Percentiles rank a stretch among this genome's conserved stretches.
Conservation (phyloP, 768 basidiomycete genomes). For the Calocybe indica region DNA sequence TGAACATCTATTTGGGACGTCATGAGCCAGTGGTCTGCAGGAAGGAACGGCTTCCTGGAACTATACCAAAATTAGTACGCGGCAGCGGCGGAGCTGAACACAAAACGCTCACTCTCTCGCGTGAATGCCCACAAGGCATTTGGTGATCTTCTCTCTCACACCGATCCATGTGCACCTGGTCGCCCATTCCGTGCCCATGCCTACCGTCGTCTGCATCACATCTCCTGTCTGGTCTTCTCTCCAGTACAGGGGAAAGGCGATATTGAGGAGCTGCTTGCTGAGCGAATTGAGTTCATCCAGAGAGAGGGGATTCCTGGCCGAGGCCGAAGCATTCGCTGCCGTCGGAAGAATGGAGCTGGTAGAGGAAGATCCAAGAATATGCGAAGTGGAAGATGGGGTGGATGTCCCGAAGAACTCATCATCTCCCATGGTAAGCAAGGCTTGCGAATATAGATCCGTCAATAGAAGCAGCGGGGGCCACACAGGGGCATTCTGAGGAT, state of each 20-base stretch:
- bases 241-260: constrained; percentile 71
- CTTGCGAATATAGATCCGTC: constrained; percentile 76
- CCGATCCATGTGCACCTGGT: constrained; percentile 54
- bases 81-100: constrained; percentile 4
- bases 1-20: constrained; percentile 38
- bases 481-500: constrained; percentile 1
- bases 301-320: constrained; percentile 62
- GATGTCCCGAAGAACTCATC: constrained; percentile 84
- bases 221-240: constrained; percentile 30
- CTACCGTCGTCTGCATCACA: constrained; percentile 9
- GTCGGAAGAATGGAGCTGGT: neutral
- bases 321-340: neutral
- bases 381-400: constrained; percentile 5
- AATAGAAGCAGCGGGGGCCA: constrained; percentile 78
- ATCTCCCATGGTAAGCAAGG: constrained; percentile 87
- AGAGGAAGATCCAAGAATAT: neutral
- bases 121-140: constrained; percentile 75
- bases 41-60: constrained; percentile 79
- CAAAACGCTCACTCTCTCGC: constrained; percentile 70
- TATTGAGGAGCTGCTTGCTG: constrained; percentile 73
- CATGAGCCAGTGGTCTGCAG: constrained; percentile 81
- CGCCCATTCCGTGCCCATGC: constrained; percentile 17
- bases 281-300: constrained; percentile 78
- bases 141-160: constrained; percentile 72
- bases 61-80: constrained; percentile 30